Evolutionary conservation across 1,139 yeast species (phyloP).

Genomic region (Candida gigantensis): DNA sequence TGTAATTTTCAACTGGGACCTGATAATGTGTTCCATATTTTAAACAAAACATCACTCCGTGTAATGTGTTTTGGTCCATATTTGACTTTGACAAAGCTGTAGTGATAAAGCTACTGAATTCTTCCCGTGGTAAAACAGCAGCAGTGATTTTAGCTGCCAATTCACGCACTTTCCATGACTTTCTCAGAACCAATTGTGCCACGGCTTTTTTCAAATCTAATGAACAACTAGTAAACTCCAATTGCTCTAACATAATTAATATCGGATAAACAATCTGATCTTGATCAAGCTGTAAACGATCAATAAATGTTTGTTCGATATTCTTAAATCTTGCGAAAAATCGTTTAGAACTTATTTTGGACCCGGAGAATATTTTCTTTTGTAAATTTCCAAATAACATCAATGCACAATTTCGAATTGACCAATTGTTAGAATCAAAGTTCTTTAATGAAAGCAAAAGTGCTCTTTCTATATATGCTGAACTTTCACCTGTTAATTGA

Average conservation of each 20-base stretch:
- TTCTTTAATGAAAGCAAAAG: constrained; percentile 60
- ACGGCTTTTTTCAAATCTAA: constrained; percentile 4
- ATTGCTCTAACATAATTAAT: constrained; percentile 65
- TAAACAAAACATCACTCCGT: constrained; percentile 12
- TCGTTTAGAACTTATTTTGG: constrained; percentile 36
- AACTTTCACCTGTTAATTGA: constrained; percentile 53
- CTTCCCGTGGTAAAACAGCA: constrained; percentile 31
- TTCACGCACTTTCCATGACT: constrained; percentile 82
- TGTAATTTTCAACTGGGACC: background rate
- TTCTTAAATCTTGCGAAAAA: constrained; percentile 64
- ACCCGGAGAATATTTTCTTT: constrained; percentile 73
- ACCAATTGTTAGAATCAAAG: constrained; percentile 74
- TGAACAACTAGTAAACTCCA: constrained; percentile 53
- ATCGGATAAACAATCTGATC: constrained; percentile 73
- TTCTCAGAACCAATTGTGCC: constrained; percentile 29
- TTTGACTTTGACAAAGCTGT: constrained; percentile 19
- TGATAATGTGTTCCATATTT: background rate
- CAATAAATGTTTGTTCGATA: constrained; percentile 8
- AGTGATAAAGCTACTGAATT: constrained; percentile 23
- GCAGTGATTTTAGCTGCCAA: constrained; percentile 76
- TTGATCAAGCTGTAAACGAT: constrained; percentile 15
- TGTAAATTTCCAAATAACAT: constrained; percentile 89
- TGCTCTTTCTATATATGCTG: constrained; percentile 55
- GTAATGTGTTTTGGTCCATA: constrained; percentile 9
- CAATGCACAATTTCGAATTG: constrained; percentile 86